Evolutionary conservation across 345 rosid genomes (phyloP).

Genomic region (Aegle marmelos): DNA sequence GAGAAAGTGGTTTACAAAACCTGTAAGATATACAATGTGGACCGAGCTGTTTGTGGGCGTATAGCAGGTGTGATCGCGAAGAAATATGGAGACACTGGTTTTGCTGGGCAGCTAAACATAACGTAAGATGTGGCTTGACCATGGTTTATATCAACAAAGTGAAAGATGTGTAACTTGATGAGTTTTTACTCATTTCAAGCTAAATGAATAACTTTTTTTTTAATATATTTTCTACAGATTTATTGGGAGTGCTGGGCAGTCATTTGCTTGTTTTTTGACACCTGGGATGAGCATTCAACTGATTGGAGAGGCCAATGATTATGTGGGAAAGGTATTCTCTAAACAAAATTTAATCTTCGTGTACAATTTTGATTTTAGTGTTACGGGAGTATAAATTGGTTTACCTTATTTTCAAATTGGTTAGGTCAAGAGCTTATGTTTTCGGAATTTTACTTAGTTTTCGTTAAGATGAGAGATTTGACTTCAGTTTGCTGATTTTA

Average conservation of each 20-base stretch:
- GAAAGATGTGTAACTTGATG: not conserved
- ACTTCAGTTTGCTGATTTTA: not conserved
- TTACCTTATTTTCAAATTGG: not conserved
- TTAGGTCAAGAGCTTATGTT: not conserved
- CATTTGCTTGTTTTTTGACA: constrained; percentile 92
- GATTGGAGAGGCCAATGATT: constrained; percentile 96
- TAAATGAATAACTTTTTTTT: constrained; percentile 20
- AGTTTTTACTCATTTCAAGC: constrained; percentile 5
- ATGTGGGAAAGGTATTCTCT: constrained; percentile 84
- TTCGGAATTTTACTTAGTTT: not conserved
- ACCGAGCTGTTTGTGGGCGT: constrained; percentile 97
- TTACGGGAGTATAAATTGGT: not conserved
- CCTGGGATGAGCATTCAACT: constrained; percentile 94
- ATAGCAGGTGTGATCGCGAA: constrained; percentile 85
- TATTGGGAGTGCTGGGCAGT: constrained; percentile 96
- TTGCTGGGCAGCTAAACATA: constrained; percentile 94
- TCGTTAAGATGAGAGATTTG: not conserved
- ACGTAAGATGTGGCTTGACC: constrained; percentile 51
- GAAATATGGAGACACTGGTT: constrained; percentile 97
- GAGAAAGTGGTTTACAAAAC: constrained; percentile 80
- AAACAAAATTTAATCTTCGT: not conserved
- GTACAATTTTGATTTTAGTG: not conserved
- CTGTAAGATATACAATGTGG: constrained; percentile 73
- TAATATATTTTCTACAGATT: constrained; percentile 56
- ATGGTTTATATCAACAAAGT: not conserved